Base-by-base conservation (phyloP, 2,329 filamentous ascomycete genomes). In the Ophiostoma perfectum region DNA sequence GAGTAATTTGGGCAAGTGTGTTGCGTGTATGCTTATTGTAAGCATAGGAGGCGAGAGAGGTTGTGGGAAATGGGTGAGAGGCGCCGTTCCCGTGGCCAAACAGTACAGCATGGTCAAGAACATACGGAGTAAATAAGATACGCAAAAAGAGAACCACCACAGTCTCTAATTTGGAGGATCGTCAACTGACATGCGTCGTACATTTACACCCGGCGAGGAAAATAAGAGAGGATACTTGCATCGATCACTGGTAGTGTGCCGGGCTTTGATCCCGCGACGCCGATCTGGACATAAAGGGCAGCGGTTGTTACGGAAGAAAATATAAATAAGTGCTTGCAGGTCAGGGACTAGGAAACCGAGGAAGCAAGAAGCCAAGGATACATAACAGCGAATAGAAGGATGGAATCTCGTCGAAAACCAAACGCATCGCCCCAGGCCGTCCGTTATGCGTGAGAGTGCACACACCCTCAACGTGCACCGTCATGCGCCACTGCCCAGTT, bases 401-500 rank as follows among this genome's bases (percentile, higher is more conserved):
- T 27, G 27, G 27, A 27, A 27, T 27, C n/a, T 55, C 27, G 49
- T 14, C 49, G 27, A 38, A 60, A 12, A 60, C 7, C 49, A 55
- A 52, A 52, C 47, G 47, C 5, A 52, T 52, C 12, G 47, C 49
- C n/a, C 18, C 49, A 55, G 27, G 18, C 49, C 7, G 8, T 55
- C 27, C 27, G 49, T 55, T 27, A 55, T 55, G 49, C 49, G 49
- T 11, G 49, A 55, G 49, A 55, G 7, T 8, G 49, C 55, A 60
- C 55, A 60, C 55, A 36, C 55, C 18, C 12, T 38, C 55, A 38
- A 36, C 27, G 27, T 60, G 27, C 55, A 60, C 38, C 55, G 55
- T 39, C 55, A 60, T 60, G 55, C 55, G 55, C 55, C 55, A 38
- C 55, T 60, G 55, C 55, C 55, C 55, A 60, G 55, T 60, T 60